A percentile compares a stretch with the other conserved stretches of the same genome.
These are phyloP conservation scores for Colletotrichum salicis DNA, from an alignment of 2,329 filamentous ascomycete genomes.

Conservation along the genomic window DNA sequence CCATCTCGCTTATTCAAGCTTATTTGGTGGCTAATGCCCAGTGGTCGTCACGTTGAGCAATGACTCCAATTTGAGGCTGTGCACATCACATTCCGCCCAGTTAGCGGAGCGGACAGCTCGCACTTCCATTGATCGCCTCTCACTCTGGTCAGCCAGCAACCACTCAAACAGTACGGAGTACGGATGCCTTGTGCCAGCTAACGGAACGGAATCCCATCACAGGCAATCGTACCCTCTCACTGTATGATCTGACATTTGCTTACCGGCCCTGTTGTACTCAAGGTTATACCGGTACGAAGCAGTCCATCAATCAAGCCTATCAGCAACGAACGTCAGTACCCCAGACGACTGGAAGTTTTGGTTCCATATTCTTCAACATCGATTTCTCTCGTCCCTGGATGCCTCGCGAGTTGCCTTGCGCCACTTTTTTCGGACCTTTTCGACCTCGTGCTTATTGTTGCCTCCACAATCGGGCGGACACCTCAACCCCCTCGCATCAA, in stretches of 20 bases:
- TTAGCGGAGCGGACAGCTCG: background rate
- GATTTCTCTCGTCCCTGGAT: slow-evolving; percentile 3
- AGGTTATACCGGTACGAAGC: too few relatives aligned
- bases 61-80: background rate
- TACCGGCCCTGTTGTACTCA: background rate
- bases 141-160: too few relatives aligned
- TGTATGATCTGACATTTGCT: background rate
- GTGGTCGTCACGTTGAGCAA: background rate
- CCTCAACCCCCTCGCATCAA: background rate
- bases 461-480: background rate
- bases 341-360: background rate
- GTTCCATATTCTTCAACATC: slow-evolving; percentile 1
- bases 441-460: background rate
- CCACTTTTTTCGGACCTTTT: background rate
- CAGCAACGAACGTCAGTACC: background rate
- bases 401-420: slow-evolving; percentile 29
- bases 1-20: slow-evolving; percentile 17
- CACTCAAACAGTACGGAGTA: too few relatives aligned
- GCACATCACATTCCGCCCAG: background rate
- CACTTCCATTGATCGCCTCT: background rate
- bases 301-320: too few relatives aligned
- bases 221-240: background rate
- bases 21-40: background rate
- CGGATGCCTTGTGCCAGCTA: background rate
- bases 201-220: background rate